Conservation (phyloP, 768 basidiomycete species). For the Auricularia sp. region DNA sequence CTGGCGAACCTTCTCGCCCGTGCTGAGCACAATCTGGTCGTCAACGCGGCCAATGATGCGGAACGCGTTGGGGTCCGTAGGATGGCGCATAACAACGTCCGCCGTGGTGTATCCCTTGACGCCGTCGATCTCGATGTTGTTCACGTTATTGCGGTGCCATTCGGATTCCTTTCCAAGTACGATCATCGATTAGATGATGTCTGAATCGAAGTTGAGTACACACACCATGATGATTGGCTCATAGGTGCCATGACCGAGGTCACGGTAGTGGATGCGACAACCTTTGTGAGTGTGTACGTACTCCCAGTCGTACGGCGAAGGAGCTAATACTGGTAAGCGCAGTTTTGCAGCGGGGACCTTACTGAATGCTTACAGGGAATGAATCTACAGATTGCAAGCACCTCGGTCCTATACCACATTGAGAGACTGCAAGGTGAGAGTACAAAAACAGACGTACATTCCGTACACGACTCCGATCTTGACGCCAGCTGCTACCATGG, state of each 20-base stretch:
- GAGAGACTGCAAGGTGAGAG: too few relatives aligned
- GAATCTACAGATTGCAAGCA: not conserved
- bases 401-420: not conserved
- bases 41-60: constrained; percentile 33
- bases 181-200: not conserved
- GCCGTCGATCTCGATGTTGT: constrained; percentile 25
- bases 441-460: not conserved
- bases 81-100: constrained; percentile 34
- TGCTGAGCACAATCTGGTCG: constrained; percentile 36
- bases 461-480: constrained; percentile 10
- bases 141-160: constrained; percentile 17
- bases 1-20: constrained; percentile 28
- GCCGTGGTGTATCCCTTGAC: constrained; percentile 27
- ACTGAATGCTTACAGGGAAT: not conserved
- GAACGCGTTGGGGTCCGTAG: constrained; percentile 26
- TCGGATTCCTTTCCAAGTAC: constrained; percentile 11
- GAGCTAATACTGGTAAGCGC: too few relatives aligned
- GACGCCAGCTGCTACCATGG: constrained; percentile 15
- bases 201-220: not conserved
- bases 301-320: not conserved
- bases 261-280: not conserved
- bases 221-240: not conserved
- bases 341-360: too few relatives aligned
- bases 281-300: not conserved
- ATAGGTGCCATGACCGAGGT: not conserved